Evolutionary conservation across 208 protist genomes (phyloP).

Genomic region (Sergeia podlipaevii): DNA sequence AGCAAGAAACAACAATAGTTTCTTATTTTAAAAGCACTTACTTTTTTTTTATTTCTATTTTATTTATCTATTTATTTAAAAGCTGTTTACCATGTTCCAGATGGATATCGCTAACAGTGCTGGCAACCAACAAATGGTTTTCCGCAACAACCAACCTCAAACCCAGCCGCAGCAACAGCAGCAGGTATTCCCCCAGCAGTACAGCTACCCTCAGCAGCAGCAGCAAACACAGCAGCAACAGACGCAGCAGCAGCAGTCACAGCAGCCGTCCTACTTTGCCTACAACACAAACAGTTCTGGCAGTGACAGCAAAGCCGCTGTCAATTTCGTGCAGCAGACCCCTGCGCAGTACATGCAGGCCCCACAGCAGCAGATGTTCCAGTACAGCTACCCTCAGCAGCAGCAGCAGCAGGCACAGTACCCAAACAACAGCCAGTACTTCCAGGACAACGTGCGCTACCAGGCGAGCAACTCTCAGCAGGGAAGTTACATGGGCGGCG

Average conservation of each 20-base stretch:
- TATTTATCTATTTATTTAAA: background rate
- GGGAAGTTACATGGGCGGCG: no score
- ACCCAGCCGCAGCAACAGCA: constrained; percentile 6
- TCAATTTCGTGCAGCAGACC: constrained; percentile 9
- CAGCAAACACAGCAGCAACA: background rate
- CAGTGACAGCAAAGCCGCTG: constrained; percentile 4
- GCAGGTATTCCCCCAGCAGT: constrained; percentile 14
- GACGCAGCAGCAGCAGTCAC: constrained; percentile 6
- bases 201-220: constrained; percentile 14
- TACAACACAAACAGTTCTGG: background rate
- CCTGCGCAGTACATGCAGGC: constrained; percentile 10
- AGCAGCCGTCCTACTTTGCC: background rate
- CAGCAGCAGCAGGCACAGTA: constrained; percentile 16
- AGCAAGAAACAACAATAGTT: background rate
- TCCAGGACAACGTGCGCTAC: no score
- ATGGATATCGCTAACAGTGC: constrained; percentile 27
- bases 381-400: constrained; percentile 19
- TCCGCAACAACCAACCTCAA: constrained; percentile 19
- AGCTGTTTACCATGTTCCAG: constrained; percentile 15
- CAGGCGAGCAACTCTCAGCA: no score
- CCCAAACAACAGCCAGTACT: constrained; percentile 6
- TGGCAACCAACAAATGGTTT: constrained; percentile 32
- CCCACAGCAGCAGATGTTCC: constrained; percentile 23
- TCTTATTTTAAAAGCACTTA: constrained; percentile 7
- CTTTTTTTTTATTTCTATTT: constrained; percentile 7